Base-by-base conservation (phyloP, 2,329 filamentous ascomycete species). In the Aureobasidium melanogenum region DNA sequence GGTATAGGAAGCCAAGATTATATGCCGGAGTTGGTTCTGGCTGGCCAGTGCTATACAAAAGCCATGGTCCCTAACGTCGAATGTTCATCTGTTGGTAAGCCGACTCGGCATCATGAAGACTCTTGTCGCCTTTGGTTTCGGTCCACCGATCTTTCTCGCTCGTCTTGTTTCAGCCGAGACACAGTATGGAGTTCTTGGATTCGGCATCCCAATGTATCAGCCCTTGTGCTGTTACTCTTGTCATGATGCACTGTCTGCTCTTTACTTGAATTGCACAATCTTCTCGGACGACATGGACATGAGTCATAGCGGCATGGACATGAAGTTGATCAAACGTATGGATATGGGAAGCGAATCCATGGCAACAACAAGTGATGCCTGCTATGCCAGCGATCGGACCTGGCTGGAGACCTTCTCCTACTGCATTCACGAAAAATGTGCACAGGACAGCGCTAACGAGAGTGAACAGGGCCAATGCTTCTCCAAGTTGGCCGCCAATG, bases 351-450 rank as follows among this genome's bases (percentile, higher is more conserved):
- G 52, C 12, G 54, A 60, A 9, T 46, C 64, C 6, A 56, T 28
- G 17, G 61, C 54, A 26, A 59, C 55, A 10, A 69, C 69, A 12
- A 64, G 56, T 12, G 62, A 66, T 17, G 65, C 69, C 41, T 73
- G 71, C 65, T 69, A 69, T 47, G 70, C 70, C 24, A 66, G 62
- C 43, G 65, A 69, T 56, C 50, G 64, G 24, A 46, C 65, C 1
- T 73, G 66, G 57, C 64, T 72, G 3, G 62, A 67, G 41, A 69
- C 67, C 1, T 62, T 73, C 4, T 67, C 71, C 4, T 69, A 67
- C 43, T 73, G 71, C 58, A 65, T 72, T 32, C 59, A 64, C 0
- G 48, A 60, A 5, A 66, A 66, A 22, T 73, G 71, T 60, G 38
- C 46, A 12, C 24, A 62, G 8, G 63, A 67, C 28, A 22, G 48